Percentiles rank a stretch among this genome's conserved stretches.
phyloP scores from a whole-genome alignment of 2,329 filamentous ascomycete species.

The Mariannaea elegans region DNA sequence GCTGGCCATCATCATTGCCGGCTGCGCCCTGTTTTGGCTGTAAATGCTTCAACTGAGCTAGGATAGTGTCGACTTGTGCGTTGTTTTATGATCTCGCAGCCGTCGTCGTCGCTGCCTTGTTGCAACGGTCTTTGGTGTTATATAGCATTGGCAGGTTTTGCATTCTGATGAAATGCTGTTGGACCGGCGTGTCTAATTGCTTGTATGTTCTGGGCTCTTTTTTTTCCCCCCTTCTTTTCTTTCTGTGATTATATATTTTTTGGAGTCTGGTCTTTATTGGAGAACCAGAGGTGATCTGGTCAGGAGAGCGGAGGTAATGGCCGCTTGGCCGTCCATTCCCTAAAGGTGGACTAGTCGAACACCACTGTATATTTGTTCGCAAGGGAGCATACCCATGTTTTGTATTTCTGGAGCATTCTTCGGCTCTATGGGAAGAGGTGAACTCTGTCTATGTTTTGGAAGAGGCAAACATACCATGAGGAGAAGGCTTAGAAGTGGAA shows the following conservation, averaged over 20 bases:
- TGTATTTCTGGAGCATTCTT: neutral
- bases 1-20: conserved; percentile 50
- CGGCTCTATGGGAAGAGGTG: neutral
- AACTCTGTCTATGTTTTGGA: neutral
- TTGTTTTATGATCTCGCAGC: neutral
- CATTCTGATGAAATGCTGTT: conserved; percentile 31
- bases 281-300: conserved; percentile 23
- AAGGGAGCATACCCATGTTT: neutral
- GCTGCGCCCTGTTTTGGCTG: conserved; percentile 47
- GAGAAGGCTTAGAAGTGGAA: neutral
- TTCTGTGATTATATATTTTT: conserved; percentile 35
- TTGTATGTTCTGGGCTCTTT: conserved; percentile 34
- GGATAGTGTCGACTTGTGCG: neutral
- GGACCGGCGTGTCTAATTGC: conserved; percentile 30
- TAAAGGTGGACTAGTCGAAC: conserved; percentile 16
- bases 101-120: conserved; percentile 7
- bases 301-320: conserved; percentile 33
- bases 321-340: conserved; percentile 31
- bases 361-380: neutral
- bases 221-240: no score
- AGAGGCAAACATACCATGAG: neutral
- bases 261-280: conserved; percentile 18
- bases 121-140: conserved; percentile 23
- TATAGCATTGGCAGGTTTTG: conserved; percentile 32
- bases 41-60: conserved; percentile 29